These are phyloP conservation scores for Chaetoscypha palmicola DNA, from an alignment of 2,329 filamentous ascomycete species.

Conservation along the genomic window DNA sequence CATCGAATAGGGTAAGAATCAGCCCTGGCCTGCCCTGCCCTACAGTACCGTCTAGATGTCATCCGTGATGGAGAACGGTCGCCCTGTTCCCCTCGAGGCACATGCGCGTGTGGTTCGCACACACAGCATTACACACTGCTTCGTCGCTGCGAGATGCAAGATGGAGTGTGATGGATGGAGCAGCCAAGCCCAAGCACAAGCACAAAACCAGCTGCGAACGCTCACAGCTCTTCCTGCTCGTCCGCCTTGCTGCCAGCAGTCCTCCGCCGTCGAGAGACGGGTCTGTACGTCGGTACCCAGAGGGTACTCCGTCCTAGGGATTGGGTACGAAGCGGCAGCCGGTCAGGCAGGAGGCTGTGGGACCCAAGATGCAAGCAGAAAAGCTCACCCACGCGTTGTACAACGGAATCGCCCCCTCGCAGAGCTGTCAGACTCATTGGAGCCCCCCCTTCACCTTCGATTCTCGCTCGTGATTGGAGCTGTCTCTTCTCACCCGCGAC, in stretches of 20 bases:
- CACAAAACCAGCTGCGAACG: not conserved
- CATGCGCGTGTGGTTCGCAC: not conserved
- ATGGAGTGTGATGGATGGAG: not conserved
- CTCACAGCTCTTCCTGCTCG: not conserved
- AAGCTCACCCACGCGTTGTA: not conserved
- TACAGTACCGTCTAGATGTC: not conserved
- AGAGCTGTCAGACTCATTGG: not conserved
- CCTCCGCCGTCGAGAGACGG: not conserved
- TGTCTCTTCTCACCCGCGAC: slow-evolving; percentile 1
- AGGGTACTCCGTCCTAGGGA: too few species aligned
- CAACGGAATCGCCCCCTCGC: not conserved
- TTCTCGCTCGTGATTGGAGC: slow-evolving; percentile 1
- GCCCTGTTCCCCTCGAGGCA: not conserved
- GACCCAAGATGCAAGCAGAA: not conserved
- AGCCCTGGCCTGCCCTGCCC: not conserved
- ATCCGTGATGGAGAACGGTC: not conserved
- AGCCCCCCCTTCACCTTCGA: not conserved
- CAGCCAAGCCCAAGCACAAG: not conserved
- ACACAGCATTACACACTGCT: not conserved
- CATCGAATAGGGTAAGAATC: not conserved
- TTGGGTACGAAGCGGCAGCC: not conserved
- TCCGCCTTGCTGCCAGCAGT: not conserved
- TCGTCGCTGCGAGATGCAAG: not conserved
- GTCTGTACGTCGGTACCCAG: too few species aligned
- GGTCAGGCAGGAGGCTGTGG: not conserved